A percentile compares a stretch with the other conserved stretches of the same genome.
Evolutionary conservation across 768 basidiomycete genomes (phyloP).

Genomic region (Tylopilus sp.): DNA sequence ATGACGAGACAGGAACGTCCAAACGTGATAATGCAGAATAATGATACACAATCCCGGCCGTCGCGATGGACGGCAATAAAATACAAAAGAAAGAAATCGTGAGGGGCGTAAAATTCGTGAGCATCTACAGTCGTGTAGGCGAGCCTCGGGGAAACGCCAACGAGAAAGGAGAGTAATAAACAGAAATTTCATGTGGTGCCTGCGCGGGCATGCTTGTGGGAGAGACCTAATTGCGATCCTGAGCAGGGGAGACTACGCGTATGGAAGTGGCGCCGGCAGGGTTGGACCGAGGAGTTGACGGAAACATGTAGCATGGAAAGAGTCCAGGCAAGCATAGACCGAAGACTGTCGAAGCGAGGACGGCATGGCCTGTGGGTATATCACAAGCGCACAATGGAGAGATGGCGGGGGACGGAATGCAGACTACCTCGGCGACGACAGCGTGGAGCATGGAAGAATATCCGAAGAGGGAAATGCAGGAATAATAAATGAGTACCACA

Average conservation of each 20-base stretch:
- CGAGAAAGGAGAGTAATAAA: neutral
- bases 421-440: slow-evolving; percentile 16
- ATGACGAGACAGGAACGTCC: slow-evolving; percentile 20
- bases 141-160: slow-evolving; percentile 1
- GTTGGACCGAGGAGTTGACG: slow-evolving; percentile 24
- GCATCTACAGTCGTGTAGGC: slow-evolving; percentile 14
- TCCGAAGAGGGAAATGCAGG: slow-evolving; percentile 20
- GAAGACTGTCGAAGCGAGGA: slow-evolving; percentile 14
- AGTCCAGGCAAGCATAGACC: slow-evolving; percentile 21
- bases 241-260: slow-evolving; percentile 2
- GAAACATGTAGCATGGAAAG: slow-evolving; percentile 22
- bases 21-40: slow-evolving; percentile 32
- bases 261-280: slow-evolving; percentile 9
- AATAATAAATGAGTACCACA: slow-evolving; percentile 23
- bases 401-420: slow-evolving; percentile 10
- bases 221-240: slow-evolving; percentile 3
- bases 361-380: slow-evolving; percentile 23
- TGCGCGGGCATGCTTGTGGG: neutral
- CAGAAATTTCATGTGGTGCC: slow-evolving; percentile 8
- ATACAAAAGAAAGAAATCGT: slow-evolving; percentile 27
- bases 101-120: slow-evolving; percentile 28
- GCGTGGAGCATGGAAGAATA: slow-evolving; percentile 19
- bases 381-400: slow-evolving; percentile 8
- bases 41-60: slow-evolving; percentile 32
- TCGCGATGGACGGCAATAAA: slow-evolving; percentile 23